Evolutionary conservation across 257 asterid species (phyloP), one percentile per base, ranked within the genome.

Genomic region (Haberlea rhodopensis): DNA sequence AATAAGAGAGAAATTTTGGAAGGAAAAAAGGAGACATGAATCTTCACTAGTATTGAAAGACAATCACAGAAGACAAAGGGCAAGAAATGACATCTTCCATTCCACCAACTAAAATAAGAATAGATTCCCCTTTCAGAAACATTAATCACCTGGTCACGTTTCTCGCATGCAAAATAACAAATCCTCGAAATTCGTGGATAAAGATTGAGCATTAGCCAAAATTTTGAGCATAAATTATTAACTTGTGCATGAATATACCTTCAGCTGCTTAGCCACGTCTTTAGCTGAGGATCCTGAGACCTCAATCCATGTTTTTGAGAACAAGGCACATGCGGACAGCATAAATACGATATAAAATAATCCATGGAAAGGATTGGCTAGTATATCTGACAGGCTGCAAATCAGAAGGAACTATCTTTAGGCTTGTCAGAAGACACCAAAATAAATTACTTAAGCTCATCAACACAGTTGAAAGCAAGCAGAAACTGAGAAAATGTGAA

Each of bases 201-300:
- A 54, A 57, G 15, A 27, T 56, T 24, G 16, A 22, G 34, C 34
- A 7, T n/a, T 29, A 29, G 0, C 34, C 9, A 29, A 29, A 29
- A 29, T n/a, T 29, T 29, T 29, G 34, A 29, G 34, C 5, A 29
- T 15, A 26, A 25, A 8, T 57, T 28, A 5, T 26, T 20, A 4
- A 43, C 16, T 19, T 43, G 51, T 43, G 19, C 19, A 43, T 43
- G 5, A 28, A 28, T 29, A 66, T 46, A 72, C 77, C 77, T 72
- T 72, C 8, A 72, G 68, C 74, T 75, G 80, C 74, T 75, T 75
- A 19, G 80, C 80, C 37, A 76, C 80, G 10, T 76, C 80, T 71
- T 62, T 76, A 45, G 81, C 78, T 0, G 81, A 76, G 58, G 77
- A 76, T 57, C 77, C 80, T 25, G 80, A 76, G 52, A 76, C 80